Percentiles rank a stretch among this genome's conserved stretches.
Conservation (phyloP, 2,329 filamentous ascomycete species). For the Aquanectria penicillioides region DNA sequence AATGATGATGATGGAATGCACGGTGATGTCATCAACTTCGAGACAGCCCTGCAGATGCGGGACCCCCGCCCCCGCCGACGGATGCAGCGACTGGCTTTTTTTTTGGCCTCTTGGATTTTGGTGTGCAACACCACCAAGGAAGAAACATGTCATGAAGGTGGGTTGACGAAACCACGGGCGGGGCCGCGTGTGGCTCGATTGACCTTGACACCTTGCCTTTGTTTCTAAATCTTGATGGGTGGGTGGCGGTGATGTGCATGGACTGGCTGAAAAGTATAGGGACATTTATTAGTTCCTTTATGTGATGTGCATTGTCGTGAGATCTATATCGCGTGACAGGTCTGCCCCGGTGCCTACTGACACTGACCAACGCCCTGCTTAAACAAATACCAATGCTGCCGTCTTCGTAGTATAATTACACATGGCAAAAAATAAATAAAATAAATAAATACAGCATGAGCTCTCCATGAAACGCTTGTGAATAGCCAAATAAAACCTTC, state of each 20-base stretch:
- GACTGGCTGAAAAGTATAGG: too few species aligned
- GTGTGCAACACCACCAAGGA: not conserved
- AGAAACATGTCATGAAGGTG: slow-evolving; percentile 1
- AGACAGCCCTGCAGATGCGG: slow-evolving; percentile 25
- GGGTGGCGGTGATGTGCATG: too few species aligned
- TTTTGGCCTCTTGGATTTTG: not conserved
- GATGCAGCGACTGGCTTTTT: slow-evolving; percentile 15
- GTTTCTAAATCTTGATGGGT: too few species aligned
- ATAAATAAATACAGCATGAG: not conserved
- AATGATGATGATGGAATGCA: slow-evolving; percentile 42
- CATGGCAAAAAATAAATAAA: not conserved
- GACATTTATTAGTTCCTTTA: too few species aligned
- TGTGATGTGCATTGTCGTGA: not conserved
- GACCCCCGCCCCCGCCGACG: slow-evolving; percentile 31
- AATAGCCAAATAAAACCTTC: not conserved
- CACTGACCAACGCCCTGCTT: slow-evolving; percentile 11
- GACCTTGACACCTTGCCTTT: too few species aligned
- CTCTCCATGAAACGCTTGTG: not conserved
- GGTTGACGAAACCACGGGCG: slow-evolving; percentile 20
- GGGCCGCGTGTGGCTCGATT: not conserved
- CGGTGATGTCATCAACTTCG: slow-evolving; percentile 48
- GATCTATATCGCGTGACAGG: not conserved
- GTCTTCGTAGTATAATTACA: not conserved
- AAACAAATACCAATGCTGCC: not conserved
- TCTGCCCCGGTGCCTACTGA: not conserved